Conservation (phyloP, 306 rosid species). For the Dalbergia cultrata region DNA sequence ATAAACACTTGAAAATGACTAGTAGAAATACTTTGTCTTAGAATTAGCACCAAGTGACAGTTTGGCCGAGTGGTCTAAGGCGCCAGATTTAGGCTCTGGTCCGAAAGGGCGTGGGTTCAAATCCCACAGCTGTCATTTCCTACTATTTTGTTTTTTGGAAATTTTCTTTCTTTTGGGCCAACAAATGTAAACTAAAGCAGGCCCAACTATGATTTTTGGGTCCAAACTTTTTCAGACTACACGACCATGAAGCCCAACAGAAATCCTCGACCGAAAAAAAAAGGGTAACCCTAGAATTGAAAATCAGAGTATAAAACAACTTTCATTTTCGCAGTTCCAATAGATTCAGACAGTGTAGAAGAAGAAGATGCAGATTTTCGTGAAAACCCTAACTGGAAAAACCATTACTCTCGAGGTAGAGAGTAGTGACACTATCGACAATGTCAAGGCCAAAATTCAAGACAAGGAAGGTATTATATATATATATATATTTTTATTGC, state of each 20-base stretch:
- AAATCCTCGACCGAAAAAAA: too few species aligned
- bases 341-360: neutral
- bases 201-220: neutral
- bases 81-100: slow-evolving; percentile 99
- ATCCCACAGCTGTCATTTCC: slow-evolving; percentile 82
- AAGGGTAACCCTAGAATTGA: neutral
- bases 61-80: slow-evolving; percentile 99
- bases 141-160: neutral
- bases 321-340: neutral
- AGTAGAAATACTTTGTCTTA: too few species aligned
- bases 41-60: slow-evolving; percentile 47
- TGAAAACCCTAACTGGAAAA: slow-evolving; percentile 74
- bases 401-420: slow-evolving; percentile 78
- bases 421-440: slow-evolving; percentile 73
- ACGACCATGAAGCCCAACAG: neutral
- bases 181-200: too few species aligned
- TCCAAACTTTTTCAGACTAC: too few species aligned
- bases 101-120: slow-evolving; percentile 98
- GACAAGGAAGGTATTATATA: slow-evolving; percentile 66
- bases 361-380: slow-evolving; percentile 61
- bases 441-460: slow-evolving; percentile 78
- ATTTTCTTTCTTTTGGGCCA: neutral
- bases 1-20: too few species aligned
- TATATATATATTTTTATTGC: neutral
- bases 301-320: neutral